A percentile compares a stretch with the other conserved stretches of the same genome.
These are phyloP conservation scores for Pseudovirgaria hyperparasitica DNA, from an alignment of 2,329 filamentous ascomycete genomes.

Conservation along the genomic window DNA sequence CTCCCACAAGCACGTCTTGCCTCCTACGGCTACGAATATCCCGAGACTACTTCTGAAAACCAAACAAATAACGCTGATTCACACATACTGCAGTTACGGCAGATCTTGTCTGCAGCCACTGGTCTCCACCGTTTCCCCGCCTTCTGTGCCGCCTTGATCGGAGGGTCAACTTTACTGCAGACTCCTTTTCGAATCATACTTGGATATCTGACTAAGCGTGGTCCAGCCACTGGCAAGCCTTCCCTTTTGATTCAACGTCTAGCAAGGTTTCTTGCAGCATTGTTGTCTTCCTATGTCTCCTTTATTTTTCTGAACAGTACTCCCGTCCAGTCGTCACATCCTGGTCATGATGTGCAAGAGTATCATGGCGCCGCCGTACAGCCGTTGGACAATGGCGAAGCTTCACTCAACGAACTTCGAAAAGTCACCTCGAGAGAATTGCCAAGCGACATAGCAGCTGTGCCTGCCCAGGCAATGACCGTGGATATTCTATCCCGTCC, in stretches of 20 bases:
- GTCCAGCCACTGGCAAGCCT: conserved; percentile 7
- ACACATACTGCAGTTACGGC: conserved; percentile 21
- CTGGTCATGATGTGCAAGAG: conserved; percentile 1
- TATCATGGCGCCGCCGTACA: not conserved
- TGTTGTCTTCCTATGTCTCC: conserved; percentile 36
- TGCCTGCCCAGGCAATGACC: conserved; percentile 4
- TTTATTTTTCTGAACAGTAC: conserved; percentile 36
- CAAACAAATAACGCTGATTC: conserved; percentile 10
- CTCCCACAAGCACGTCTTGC: too few species aligned
- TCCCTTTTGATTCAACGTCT: conserved; percentile 2
- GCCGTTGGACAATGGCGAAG: too few species aligned
- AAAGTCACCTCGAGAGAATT: too few species aligned
- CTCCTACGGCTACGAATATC: conserved; percentile 1
- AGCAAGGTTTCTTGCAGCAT: conserved; percentile 30
- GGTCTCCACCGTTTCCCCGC: conserved; percentile 37
- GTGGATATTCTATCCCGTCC: conserved; percentile 9
- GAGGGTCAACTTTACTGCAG: conserved; percentile 36
- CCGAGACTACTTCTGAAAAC: not conserved
- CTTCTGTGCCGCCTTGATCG: conserved; percentile 39
- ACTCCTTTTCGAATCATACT: conserved; percentile 10
- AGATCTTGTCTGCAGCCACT: conserved; percentile 26
- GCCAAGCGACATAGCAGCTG: conserved; percentile 1
- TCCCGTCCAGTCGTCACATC: too few species aligned
- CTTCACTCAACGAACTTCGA: too few species aligned
- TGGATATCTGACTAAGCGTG: conserved; percentile 11